These are phyloP conservation scores for Harringtonia aguacate DNA, from an alignment of 2,329 filamentous ascomycete species.

Conservation along the genomic window DNA sequence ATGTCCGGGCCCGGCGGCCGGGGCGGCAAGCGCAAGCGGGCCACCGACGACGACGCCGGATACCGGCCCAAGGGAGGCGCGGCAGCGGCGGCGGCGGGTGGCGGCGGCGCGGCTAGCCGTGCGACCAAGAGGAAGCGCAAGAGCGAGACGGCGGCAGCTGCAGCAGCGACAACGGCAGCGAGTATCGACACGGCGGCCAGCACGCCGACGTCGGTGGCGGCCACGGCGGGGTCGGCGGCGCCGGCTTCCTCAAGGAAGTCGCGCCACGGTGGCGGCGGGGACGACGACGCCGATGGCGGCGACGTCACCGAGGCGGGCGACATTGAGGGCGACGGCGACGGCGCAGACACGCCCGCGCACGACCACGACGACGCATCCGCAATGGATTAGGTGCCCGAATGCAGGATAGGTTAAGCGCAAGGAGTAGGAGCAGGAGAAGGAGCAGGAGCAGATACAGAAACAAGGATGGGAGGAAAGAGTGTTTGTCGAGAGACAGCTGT, in stretches of 20 bases:
- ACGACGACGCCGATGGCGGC: background rate
- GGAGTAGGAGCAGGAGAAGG: background rate
- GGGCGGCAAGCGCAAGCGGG: slow-evolving; percentile 40
- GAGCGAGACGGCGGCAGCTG: slow-evolving; percentile 45
- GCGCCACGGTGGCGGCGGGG: slow-evolving; percentile 19
- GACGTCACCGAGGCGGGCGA: background rate
- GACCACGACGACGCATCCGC: background rate
- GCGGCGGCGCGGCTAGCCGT: slow-evolving; percentile 32
- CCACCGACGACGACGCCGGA: slow-evolving; percentile 42
- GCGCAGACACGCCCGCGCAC: slow-evolving; percentile 12
- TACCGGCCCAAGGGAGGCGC: slow-evolving; percentile 48
- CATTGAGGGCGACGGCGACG: background rate
- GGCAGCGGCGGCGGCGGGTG: slow-evolving; percentile 6
- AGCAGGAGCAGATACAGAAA: too few relatives aligned
- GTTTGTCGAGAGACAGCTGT: too few relatives aligned
- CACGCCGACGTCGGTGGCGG: slow-evolving; percentile 19
- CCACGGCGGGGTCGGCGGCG: too few relatives aligned
- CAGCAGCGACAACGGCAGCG: too few relatives aligned
- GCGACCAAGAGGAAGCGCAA: slow-evolving; percentile 49
- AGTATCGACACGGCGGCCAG: slow-evolving; percentile 1
- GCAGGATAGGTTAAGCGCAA: background rate
- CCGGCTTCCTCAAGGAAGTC: slow-evolving; percentile 18
- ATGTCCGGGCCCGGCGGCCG: slow-evolving; percentile 13
- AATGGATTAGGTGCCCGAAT: background rate
- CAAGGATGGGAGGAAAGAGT: too few relatives aligned